A percentile compares a stretch with the other conserved stretches of the same genome.
Evolutionary conservation across 495 filamentous ascomycete genomes (phyloP).

Genomic region (Podospora australis): DNA sequence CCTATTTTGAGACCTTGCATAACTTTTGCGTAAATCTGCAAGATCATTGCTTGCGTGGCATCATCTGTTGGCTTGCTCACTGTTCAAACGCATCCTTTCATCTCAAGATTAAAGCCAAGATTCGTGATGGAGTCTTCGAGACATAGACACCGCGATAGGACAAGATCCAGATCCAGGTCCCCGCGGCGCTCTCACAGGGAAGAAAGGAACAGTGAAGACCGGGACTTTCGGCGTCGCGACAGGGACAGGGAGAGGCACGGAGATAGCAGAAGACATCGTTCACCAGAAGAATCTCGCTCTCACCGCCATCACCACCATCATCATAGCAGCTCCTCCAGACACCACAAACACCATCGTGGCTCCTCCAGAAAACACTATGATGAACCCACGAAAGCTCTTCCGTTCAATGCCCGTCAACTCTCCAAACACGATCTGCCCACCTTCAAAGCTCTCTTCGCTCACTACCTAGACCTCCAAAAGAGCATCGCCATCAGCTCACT

Average conservation of each 20-base stretch:
- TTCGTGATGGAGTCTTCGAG: no score
- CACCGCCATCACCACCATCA: conserved; percentile 16
- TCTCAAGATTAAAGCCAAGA: no score
- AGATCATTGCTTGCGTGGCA: no score
- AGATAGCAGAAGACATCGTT: background rate
- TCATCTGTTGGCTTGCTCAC: no score
- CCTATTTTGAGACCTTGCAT: no score
- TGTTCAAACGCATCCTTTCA: no score
- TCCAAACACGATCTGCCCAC: conserved; percentile 55
- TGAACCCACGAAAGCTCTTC: conserved; percentile 40
- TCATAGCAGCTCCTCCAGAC: conserved; percentile 1
- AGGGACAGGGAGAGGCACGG: conserved; percentile 1
- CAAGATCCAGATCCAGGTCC: no score
- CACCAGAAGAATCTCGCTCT: conserved; percentile 1
- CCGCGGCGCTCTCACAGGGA: no score
- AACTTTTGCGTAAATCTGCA: no score
- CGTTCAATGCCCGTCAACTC: conserved; percentile 58
- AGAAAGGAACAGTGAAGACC: no score
- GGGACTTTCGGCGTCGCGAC: no score
- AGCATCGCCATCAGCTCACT: conserved; percentile 56
- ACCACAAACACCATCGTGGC: conserved; percentile 6
- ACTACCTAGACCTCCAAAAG: conserved; percentile 91
- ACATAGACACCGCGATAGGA: no score
- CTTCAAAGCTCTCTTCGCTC: conserved; percentile 68
- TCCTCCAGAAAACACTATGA: background rate